These are phyloP conservation scores for Wickerhamomyces chambardii DNA, from an alignment of 805 yeast species.

Conservation along the genomic window DNA sequence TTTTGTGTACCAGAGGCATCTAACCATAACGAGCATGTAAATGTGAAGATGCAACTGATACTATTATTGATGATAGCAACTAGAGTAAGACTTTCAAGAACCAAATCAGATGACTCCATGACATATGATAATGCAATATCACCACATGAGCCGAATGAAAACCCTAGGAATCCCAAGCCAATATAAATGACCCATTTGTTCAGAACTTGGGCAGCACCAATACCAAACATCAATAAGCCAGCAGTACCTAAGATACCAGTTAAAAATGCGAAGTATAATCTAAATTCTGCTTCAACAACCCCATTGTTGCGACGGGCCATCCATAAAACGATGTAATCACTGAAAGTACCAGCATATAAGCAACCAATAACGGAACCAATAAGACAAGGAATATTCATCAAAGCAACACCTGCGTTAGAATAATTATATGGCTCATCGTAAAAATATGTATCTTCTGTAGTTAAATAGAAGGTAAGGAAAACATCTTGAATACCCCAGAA, in stretches of 20 bases:
- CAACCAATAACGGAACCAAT: constrained; percentile 63
- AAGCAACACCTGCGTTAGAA: constrained; percentile 55
- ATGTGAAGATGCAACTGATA: constrained; percentile 59
- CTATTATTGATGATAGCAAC: constrained; percentile 55
- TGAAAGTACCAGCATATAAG: constrained; percentile 49
- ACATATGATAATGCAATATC: constrained; percentile 61
- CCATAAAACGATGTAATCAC: constrained; percentile 54
- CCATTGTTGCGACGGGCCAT: constrained; percentile 54
- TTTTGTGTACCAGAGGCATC: constrained; percentile 46
- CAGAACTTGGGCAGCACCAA: constrained; percentile 50
- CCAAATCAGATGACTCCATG: constrained; percentile 66
- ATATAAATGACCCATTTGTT: constrained; percentile 46
- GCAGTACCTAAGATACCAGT: constrained; percentile 52
- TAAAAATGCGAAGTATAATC: constrained; percentile 46
- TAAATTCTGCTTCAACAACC: constrained; percentile 55
- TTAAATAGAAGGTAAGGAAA: constrained; percentile 63
- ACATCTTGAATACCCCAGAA: constrained; percentile 82
- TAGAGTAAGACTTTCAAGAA: constrained; percentile 65
- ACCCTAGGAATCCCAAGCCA: constrained; percentile 57
- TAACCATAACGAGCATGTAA: constrained; percentile 54
- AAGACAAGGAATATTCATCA: constrained; percentile 67
- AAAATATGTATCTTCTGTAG: constrained; percentile 63
- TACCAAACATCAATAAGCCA: constrained; percentile 58
- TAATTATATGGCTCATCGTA: constrained; percentile 61
- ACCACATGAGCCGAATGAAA: constrained; percentile 65